These are phyloP conservation scores for Onygena corvina DNA, from an alignment of 2,329 filamentous ascomycete species.

Conservation along the genomic window DNA sequence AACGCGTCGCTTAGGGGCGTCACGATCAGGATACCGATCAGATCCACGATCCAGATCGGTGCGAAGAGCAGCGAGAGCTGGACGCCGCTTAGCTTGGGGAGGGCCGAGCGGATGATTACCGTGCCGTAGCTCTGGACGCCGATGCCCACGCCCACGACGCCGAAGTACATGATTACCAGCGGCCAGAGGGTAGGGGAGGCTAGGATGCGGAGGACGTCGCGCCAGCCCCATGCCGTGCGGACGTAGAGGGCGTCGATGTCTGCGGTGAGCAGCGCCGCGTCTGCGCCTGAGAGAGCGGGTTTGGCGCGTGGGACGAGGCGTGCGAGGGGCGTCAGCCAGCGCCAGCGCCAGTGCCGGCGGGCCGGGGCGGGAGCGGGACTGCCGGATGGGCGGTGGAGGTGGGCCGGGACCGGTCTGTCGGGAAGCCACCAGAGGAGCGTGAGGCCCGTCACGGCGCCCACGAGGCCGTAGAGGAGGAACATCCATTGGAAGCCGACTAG, in stretches of 20 bases:
- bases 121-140: slow-evolving; percentile 80
- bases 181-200: too few relatives aligned
- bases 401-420: slow-evolving; percentile 64
- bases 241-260: slow-evolving; percentile 71
- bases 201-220: too few relatives aligned
- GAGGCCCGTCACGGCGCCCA: slow-evolving; percentile 60
- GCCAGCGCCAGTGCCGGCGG: too few relatives aligned
- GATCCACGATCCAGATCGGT: slow-evolving; percentile 84
- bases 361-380: too few relatives aligned
- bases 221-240: slow-evolving; percentile 68
- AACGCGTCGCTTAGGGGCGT: slow-evolving; percentile 82
- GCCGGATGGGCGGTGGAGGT: too few relatives aligned
- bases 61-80: slow-evolving; percentile 73
- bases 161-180: slow-evolving; percentile 82
- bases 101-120: slow-evolving; percentile 71
- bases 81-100: slow-evolving; percentile 58
- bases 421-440: slow-evolving; percentile 79
- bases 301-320: slow-evolving; percentile 55
- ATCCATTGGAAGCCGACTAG: slow-evolving; percentile 59
- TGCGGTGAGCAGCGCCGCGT: slow-evolving; percentile 70
- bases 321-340: too few relatives aligned
- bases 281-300: slow-evolving; percentile 62
- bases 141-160: slow-evolving; percentile 83
- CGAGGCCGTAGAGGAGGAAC: slow-evolving; percentile 76
- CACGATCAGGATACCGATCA: slow-evolving; percentile 72